Base-by-base conservation (phyloP, 2,329 filamentous ascomycete species). In the Eutypella sp. region DNA sequence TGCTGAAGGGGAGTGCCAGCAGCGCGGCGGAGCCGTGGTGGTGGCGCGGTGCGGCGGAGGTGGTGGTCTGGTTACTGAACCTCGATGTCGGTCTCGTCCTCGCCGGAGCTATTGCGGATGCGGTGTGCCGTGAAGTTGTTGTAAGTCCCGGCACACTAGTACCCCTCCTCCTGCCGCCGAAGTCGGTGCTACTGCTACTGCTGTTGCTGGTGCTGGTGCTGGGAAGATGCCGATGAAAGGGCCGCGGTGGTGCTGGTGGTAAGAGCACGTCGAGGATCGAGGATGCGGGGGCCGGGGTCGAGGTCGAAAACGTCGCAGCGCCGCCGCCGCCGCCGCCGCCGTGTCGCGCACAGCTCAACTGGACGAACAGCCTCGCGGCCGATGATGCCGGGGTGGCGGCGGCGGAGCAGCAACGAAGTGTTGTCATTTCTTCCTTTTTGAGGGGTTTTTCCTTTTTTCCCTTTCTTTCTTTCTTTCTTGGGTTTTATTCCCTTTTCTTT, bases 141-240 rank as follows among this genome's bases (percentile, higher is more conserved):
- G n/a, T n/a, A n/a, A n/a, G n/a, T n/a, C 11, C 11, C 11, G n/a
- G 29, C 29, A 33, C n/a, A 11, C 11, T 33, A 33, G 11, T 33
- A 11, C 29, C 29, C n/a, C 29, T 33, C n/a, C 29, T 11, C 29
- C 11, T 33, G n/a, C n/a, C 29, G 29, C 29, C 11, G n/a, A 33
- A 33, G 29, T 29, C 19, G 42, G 46, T 31, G 49, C 49, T 55
- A 51, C 57, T 20, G 18, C 36, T 22, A 20, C 19, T n/a, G 19
- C 19, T 5, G 18, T 39, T 19, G 56, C 16, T 71, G 73, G 25
- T 70, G 49, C 18, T 75, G 65, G 52, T 72, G 67, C 18, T 75
- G 65, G 52, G 72, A 67, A 37, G 54, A 48, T 33, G 55, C 48
- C 3, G 58, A 15, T 18, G 52, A 34, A 56, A 38, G 43, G 54